Evolutionary conservation across 768 basidiomycete species (phyloP).

Genomic region (Phallus indusiatus): DNA sequence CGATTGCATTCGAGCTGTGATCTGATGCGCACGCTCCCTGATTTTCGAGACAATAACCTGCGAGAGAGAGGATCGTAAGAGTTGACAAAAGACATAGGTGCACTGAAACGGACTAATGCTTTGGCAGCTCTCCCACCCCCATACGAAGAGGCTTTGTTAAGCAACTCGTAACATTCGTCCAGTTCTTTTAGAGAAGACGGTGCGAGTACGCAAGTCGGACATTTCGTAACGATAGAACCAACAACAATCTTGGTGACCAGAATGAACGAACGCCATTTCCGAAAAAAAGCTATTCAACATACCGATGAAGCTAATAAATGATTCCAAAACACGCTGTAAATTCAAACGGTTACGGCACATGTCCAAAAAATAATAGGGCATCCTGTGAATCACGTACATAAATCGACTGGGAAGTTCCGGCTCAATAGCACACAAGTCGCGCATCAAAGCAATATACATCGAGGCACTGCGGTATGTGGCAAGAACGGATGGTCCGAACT

Average conservation of each 20-base stretch:
- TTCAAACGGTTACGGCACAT: conserved; percentile 31
- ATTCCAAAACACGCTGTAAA: conserved; percentile 6
- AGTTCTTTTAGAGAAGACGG: conserved; percentile 59
- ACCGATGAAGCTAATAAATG: conserved; percentile 7
- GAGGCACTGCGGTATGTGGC: conserved; percentile 57
- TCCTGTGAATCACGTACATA: conserved; percentile 49
- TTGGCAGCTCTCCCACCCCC: conserved; percentile 1
- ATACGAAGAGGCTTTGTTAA: conserved; percentile 28
- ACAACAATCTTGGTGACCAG: conserved; percentile 44
- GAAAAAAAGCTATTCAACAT: not conserved
- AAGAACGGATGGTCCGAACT: conserved; percentile 57
- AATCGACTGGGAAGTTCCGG: not conserved
- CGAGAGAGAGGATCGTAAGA: not conserved
- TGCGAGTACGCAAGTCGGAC: conserved; percentile 50
- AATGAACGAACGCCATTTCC: not conserved
- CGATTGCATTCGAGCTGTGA: not conserved
- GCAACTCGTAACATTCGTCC: conserved; percentile 52
- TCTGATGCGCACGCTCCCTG: conserved; percentile 7
- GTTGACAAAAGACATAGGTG: not conserved
- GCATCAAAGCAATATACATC: conserved; percentile 30
- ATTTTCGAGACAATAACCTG: conserved; percentile 6
- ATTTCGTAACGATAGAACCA: conserved; percentile 57
- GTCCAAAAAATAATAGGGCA: conserved; percentile 66
- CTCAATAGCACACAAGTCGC: conserved; percentile 1
- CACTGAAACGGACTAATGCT: not conserved